Evolutionary conservation across 805 yeast genomes (phyloP).

Genomic region (Wickerhamomyces canadensis): DNA sequence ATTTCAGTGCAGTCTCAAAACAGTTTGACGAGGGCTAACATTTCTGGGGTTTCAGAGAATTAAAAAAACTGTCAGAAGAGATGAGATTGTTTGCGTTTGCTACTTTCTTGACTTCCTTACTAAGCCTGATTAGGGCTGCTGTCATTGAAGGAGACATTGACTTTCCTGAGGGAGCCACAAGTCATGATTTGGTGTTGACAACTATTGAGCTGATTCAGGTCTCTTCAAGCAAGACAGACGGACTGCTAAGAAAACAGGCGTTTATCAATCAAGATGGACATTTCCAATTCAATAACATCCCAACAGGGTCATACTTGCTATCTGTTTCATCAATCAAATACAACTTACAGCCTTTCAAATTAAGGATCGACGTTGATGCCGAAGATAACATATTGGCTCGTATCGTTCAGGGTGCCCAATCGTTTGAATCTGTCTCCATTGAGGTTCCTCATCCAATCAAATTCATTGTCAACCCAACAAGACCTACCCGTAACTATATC

Average conservation of each 20-base stretch:
- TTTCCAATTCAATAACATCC: constrained; percentile 11
- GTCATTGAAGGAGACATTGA: constrained; percentile 12
- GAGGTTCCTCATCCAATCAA: constrained; percentile 18
- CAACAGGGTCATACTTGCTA: constrained; percentile 16
- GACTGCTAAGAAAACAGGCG: constrained; percentile 3
- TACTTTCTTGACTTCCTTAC: not conserved
- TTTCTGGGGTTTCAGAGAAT: too few relatives aligned
- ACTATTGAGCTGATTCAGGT: constrained; percentile 11
- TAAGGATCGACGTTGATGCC: constrained; percentile 12
- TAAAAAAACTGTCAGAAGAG: too few relatives aligned
- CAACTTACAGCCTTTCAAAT: constrained; percentile 20
- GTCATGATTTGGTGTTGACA: constrained; percentile 11
- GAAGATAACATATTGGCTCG: constrained; percentile 11
- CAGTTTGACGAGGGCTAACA: too few relatives aligned
- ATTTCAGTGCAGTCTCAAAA: too few relatives aligned
- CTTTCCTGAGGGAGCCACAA: constrained; percentile 9
- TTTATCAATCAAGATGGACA: constrained; percentile 10
- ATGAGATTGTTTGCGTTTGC: too few relatives aligned
- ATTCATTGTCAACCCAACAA: constrained; percentile 20
- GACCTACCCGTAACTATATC: constrained; percentile 30
- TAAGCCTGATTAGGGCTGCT: not conserved
- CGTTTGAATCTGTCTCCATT: constrained; percentile 3
- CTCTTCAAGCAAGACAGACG: not conserved
- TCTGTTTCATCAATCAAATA: constrained; percentile 14
- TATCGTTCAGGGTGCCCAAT: constrained; percentile 9